Evolutionary conservation across 2,329 filamentous ascomycete genomes (phyloP), one percentile per base, ranked within the genome.

Genomic region (Endoconidiophora laricicola): DNA sequence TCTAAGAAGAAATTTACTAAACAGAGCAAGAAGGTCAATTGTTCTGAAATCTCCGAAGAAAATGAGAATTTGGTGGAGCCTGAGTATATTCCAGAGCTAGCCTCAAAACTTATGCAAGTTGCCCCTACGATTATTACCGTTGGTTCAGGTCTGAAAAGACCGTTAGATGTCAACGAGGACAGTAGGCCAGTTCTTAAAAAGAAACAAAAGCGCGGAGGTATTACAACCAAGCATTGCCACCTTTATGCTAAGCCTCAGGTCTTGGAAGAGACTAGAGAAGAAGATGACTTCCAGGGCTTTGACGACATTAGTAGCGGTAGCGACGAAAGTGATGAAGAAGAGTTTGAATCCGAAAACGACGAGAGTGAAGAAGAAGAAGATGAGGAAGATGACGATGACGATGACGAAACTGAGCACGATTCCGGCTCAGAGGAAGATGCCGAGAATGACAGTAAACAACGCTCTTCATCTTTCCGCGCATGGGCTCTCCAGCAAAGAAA

Each of bases 401-500:
- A 49, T 16, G 29, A 47, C 2, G 50, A 33, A 20, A 18, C 2
- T 24, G 41, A 36, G n/a, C 9, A 39, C 22, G 40, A 50, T 40
- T 52, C 38, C 37, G 40, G 52, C 16, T 50, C 60, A 6, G 57
- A 56, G 5, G 58, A 63, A 20, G 59, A 62, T 5, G 63, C 58
- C 22, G 61, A 46, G 3, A 54, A 58, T 6, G 54, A 57, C 59
- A 61, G 44, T 58, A 60, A 14, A 61, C 63, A 9, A 56, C 65
- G 54, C 62, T 62, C 65, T 5, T 78, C 75, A 2, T 86, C 86
- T 0, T 98, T 98, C 71, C 96, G 96, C 63, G 75, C 82, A 2
- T 98, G 91, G 91, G 91, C 91, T 18, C 79, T 81, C 26, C 78
- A 85, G 58, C 83, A 91, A 63, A 76, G 88, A 52, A 94, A 95